These are phyloP conservation scores for Rhizophagus clarus DNA, from an alignment of 192 early-diverging fungal species.

Conservation along the genomic window DNA sequence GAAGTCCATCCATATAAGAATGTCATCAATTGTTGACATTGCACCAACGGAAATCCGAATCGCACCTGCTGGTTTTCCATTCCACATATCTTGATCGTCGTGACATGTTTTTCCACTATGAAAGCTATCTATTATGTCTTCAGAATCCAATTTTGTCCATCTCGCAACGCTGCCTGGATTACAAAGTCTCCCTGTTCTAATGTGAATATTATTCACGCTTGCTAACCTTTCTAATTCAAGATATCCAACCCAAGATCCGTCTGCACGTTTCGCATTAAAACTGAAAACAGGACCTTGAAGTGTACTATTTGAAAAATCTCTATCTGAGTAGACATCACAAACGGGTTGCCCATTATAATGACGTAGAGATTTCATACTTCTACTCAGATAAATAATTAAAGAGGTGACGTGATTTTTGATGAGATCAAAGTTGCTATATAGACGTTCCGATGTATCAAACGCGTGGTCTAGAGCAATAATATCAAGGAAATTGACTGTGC, in stretches of 20 bases:
- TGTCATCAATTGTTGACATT: conserved; percentile 63
- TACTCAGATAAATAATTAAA: conserved; percentile 46
- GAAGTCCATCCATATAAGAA: conserved; percentile 61
- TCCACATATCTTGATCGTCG: conserved; percentile 72
- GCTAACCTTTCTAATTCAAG: conserved; percentile 70
- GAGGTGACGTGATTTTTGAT: conserved; percentile 54
- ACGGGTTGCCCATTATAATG: conserved; percentile 58
- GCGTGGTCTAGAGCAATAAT: conserved; percentile 74
- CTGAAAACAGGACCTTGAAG: conserved; percentile 66
- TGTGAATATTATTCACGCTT: conserved; percentile 61
- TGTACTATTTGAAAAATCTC: conserved; percentile 32
- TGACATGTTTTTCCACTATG: conserved; percentile 67
- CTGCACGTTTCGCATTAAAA: conserved; percentile 65
- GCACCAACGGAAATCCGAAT: conserved; percentile 81
- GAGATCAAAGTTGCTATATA: conserved; percentile 44
- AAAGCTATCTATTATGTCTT: conserved; percentile 53
- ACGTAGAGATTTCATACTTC: conserved; percentile 46
- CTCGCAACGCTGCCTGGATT: conserved; percentile 77
- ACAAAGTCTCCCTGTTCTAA: conserved; percentile 78
- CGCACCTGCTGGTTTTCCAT: conserved; percentile 68
- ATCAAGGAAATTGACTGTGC: conserved; percentile 75
- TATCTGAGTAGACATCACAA: conserved; percentile 46
- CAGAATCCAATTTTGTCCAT: conserved; percentile 61
- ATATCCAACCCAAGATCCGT: conserved; percentile 63
- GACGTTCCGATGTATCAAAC: conserved; percentile 52